phyloP scores from a whole-genome alignment of 345 rosid genomes.

The Euphorbia pulcherrima region DNA sequence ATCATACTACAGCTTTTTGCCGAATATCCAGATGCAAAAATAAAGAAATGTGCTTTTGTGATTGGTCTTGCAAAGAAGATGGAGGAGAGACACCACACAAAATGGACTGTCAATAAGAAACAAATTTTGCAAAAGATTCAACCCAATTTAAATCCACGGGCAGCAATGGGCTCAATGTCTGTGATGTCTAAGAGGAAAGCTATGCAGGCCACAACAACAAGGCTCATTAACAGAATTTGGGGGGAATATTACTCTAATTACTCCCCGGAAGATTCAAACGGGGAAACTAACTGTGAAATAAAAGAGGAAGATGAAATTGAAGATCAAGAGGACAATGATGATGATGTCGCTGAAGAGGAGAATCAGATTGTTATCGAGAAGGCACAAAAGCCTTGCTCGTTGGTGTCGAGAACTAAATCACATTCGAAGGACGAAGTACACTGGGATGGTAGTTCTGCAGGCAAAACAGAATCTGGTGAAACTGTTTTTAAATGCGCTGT shows the following conservation, averaged over 20 bases:
- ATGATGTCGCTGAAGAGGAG: constrained; percentile 24
- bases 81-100: constrained; percentile 75
- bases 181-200: constrained; percentile 49
- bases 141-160: constrained; percentile 63
- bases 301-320: constrained; percentile 26
- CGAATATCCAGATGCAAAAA: constrained; percentile 43
- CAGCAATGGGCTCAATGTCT: constrained; percentile 36
- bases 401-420: constrained; percentile 8
- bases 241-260: constrained; percentile 65
- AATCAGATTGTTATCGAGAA: constrained; percentile 18
- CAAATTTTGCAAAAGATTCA: constrained; percentile 37
- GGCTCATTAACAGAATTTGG: constrained; percentile 75
- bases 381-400: constrained; percentile 11
- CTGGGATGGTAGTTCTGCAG: constrained; percentile 24
- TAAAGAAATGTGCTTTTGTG: constrained; percentile 59
- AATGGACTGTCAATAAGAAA: constrained; percentile 72
- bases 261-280: constrained; percentile 20
- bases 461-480: constrained; percentile 20
- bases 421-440: constrained; percentile 12
- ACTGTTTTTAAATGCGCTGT: constrained; percentile 18
- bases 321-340: constrained; percentile 29
- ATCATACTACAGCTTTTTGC: constrained; percentile 67
- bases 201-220: constrained; percentile 86
- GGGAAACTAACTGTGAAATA: constrained; percentile 13
- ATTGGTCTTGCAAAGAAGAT: constrained; percentile 49